Conservation (phyloP, 805 yeast species). For the Saturnispora sekii region DNA sequence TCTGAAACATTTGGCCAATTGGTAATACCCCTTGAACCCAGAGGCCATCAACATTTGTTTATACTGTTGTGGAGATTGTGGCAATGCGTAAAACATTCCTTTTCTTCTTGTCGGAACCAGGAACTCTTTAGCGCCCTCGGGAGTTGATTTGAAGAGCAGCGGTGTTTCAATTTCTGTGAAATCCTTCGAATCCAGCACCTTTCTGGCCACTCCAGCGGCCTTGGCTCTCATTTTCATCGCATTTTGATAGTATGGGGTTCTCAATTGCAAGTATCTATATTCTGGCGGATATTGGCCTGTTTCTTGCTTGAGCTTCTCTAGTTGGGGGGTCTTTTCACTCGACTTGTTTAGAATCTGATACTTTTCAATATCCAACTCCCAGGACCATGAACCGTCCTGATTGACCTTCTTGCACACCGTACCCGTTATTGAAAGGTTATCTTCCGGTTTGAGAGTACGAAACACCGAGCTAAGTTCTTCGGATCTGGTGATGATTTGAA, state of each 20-base stretch:
- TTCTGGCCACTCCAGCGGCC: slow-evolving; percentile 37
- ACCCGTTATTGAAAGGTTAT: slow-evolving; percentile 63
- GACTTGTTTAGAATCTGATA: slow-evolving; percentile 55
- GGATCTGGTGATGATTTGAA: slow-evolving; percentile 46
- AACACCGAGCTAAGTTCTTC: slow-evolving; percentile 29
- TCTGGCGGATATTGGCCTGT: slow-evolving; percentile 65
- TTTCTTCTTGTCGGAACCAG: slow-evolving; percentile 77
- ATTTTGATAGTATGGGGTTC: slow-evolving; percentile 48
- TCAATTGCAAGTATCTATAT: slow-evolving; percentile 69
- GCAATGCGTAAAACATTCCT: slow-evolving; percentile 69
- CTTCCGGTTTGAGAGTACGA: slow-evolving; percentile 55
- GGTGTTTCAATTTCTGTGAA: slow-evolving; percentile 93
- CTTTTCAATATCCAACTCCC: slow-evolving; percentile 50
- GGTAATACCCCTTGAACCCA: slow-evolving; percentile 79
- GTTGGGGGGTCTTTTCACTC: slow-evolving; percentile 50
- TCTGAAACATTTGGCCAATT: slow-evolving; percentile 87
- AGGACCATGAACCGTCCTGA: slow-evolving; percentile 19
- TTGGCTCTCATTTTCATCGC: slow-evolving; percentile 48
- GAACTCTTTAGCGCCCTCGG: slow-evolving; percentile 96
- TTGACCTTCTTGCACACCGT: slow-evolving; percentile 24
- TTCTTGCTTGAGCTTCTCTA: slow-evolving; percentile 47
- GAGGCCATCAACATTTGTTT: slow-evolving; percentile 93
- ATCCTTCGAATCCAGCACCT: slow-evolving; percentile 27
- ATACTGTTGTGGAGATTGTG: slow-evolving; percentile 97
- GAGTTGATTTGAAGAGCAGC: slow-evolving; percentile 84